Conservation (phyloP, 768 basidiomycete species). For the Dioszegia hungarica region DNA sequence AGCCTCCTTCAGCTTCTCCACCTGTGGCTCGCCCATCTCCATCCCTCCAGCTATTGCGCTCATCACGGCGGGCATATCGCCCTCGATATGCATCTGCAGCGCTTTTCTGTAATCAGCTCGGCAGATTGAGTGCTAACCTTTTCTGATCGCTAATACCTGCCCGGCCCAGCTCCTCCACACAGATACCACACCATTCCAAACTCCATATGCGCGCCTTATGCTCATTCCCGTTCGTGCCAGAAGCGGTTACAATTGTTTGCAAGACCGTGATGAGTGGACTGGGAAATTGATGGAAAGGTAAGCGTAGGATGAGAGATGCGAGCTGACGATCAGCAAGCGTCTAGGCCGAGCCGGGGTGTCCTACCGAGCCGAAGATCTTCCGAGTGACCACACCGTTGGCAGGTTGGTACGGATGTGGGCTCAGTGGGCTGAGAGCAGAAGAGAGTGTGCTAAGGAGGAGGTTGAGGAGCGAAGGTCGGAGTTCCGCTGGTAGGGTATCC, state of each 20-base stretch:
- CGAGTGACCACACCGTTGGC: constrained; percentile 72
- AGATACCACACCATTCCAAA: constrained; percentile 60
- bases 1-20: too few relatives aligned
- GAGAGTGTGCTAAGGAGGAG: constrained; percentile 67
- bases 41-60: constrained; percentile 64
- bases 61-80: constrained; percentile 66
- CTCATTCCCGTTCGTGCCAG: too few relatives aligned
- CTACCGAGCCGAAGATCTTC: constrained; percentile 81
- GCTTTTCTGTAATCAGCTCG: constrained; percentile 19
- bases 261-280: constrained; percentile 70
- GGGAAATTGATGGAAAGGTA: constrained; percentile 60
- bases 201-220: constrained; percentile 7
- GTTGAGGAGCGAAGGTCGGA: constrained; percentile 59
- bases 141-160: constrained; percentile 69
- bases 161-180: constrained; percentile 71
- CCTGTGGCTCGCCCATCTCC: constrained; percentile 51
- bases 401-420: constrained; percentile 52
- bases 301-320: constrained; percentile 62
- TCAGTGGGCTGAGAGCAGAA: too few relatives aligned
- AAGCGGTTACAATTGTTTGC: constrained; percentile 57
- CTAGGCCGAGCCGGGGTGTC: too few relatives aligned
- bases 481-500: constrained; percentile 67
- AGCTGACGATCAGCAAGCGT: constrained; percentile 47
- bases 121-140: constrained; percentile 49
- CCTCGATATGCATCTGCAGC: constrained; percentile 56